Conservation (phyloP, 1,284 basidiomycete species). For the Tetrapyrgos nigripes region DNA sequence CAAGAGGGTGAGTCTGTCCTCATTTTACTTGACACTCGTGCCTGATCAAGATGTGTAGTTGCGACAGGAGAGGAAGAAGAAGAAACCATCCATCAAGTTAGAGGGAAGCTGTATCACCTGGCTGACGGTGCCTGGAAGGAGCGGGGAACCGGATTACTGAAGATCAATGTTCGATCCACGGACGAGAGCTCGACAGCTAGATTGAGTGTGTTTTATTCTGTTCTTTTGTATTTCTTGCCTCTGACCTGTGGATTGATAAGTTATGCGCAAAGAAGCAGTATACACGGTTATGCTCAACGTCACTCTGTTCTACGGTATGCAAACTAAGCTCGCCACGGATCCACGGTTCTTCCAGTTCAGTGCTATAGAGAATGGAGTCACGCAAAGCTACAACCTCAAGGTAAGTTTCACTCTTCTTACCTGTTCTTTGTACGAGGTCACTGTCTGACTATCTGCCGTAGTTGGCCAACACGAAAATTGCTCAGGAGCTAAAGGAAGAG, state of each 20-base stretch:
- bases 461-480: not conserved
- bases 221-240: constrained; percentile 3
- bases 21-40: constrained; percentile 9
- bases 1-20: constrained; percentile 66
- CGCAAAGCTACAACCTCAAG: too few species aligned
- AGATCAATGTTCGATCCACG: constrained; percentile 76
- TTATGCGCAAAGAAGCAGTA: constrained; percentile 96
- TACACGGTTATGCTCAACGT: constrained; percentile 87
- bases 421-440: too few species aligned
- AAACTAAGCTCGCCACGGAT: constrained; percentile 78
- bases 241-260: constrained; percentile 45
- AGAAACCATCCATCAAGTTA: constrained; percentile 82
- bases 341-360: constrained; percentile 83
- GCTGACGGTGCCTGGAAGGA: constrained; percentile 85
- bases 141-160: constrained; percentile 83
- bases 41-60: constrained; percentile 51
- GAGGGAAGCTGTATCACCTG: constrained; percentile 86
- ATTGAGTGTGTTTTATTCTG: constrained; percentile 57
- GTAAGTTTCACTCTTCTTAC: too few species aligned
- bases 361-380: constrained; percentile 57
- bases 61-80: constrained; percentile 94
- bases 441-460: too few species aligned
- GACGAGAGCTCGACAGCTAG: constrained; percentile 74
- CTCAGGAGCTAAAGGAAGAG: not conserved
- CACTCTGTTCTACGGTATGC: constrained; percentile 88